phyloP scores from a whole-genome alignment of 805 yeast genomes.

The Wickerhamiella dianesei region DNA sequence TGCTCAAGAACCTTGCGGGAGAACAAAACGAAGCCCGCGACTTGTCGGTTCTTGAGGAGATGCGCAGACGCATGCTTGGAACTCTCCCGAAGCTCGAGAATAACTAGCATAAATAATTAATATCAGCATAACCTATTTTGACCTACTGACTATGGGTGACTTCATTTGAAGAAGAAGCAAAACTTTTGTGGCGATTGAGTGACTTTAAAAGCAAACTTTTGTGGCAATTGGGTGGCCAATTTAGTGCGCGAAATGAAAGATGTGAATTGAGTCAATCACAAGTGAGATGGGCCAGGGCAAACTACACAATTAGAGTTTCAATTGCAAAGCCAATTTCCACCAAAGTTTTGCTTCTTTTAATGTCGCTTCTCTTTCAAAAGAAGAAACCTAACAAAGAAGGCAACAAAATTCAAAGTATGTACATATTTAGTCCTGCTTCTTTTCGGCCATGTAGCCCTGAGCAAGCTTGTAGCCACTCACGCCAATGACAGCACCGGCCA shows the following conservation, averaged over 20 bases:
- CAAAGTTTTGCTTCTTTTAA: background rate
- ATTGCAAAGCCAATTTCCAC: no score
- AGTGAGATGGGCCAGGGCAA: no score
- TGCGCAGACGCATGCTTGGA: conserved; percentile 9
- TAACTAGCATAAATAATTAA: background rate
- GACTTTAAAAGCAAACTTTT: no score
- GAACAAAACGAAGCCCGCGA: conserved; percentile 43
- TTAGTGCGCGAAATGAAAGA: no score
- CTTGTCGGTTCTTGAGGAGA: conserved; percentile 17
- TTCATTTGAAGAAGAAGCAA: no score
- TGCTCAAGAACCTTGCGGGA: conserved; percentile 69
- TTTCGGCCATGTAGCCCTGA: background rate
- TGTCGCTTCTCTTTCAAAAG: background rate
- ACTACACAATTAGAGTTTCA: no score
- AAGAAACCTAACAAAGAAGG: no score
- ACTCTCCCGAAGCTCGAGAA: background rate
- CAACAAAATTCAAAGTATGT: no score
- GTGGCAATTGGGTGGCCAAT: no score
- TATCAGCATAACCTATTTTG: background rate
- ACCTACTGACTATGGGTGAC: background rate
- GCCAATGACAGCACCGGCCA: conserved; percentile 16
- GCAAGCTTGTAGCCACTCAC: conserved; percentile 19
- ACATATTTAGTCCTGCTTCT: background rate
- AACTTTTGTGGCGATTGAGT: no score
- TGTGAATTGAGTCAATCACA: no score